Evolutionary conservation across 306 rosid genomes (phyloP).

Genomic region (Clitoria ternatea): DNA sequence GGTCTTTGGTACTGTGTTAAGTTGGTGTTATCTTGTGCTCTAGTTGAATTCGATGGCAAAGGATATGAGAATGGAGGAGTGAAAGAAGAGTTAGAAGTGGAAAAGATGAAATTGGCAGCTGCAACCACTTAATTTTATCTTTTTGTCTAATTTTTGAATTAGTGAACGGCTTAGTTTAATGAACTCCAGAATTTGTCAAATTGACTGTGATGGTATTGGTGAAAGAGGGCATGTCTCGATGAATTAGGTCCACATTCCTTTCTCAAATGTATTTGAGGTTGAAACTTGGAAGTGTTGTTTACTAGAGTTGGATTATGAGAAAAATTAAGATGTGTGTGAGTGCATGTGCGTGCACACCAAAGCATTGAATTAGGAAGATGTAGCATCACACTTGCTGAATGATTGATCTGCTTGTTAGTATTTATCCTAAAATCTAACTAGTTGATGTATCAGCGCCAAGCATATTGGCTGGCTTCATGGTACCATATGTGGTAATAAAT

Average conservation of each 20-base stretch:
- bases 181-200: not conserved
- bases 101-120: not conserved
- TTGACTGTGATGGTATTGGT: not conserved
- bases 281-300: conserved; percentile 20
- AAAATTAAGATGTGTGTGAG: not conserved
- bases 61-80: conserved; percentile 2
- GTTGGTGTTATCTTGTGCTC: not conserved
- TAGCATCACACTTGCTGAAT: conserved; percentile 15
- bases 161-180: not conserved
- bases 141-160: not conserved
- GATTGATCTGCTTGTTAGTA: not conserved
- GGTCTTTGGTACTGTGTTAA: not conserved
- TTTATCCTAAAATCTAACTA: not conserved
- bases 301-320: conserved; percentile 7
- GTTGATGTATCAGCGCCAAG: not conserved
- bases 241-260: conserved; percentile 8
- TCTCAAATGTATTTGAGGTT: conserved; percentile 19
- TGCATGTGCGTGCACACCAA: not conserved
- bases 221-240: not conserved
- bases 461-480: not conserved
- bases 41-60: conserved; percentile 14
- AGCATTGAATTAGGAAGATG: not conserved
- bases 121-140: not conserved
- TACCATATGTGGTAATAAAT: not conserved
- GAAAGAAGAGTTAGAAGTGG: not conserved